Evolutionary conservation across 2,329 filamentous ascomycete genomes (phyloP), one percentile per base, ranked within the genome.

Genomic region (Bipolaris zeicola): DNA sequence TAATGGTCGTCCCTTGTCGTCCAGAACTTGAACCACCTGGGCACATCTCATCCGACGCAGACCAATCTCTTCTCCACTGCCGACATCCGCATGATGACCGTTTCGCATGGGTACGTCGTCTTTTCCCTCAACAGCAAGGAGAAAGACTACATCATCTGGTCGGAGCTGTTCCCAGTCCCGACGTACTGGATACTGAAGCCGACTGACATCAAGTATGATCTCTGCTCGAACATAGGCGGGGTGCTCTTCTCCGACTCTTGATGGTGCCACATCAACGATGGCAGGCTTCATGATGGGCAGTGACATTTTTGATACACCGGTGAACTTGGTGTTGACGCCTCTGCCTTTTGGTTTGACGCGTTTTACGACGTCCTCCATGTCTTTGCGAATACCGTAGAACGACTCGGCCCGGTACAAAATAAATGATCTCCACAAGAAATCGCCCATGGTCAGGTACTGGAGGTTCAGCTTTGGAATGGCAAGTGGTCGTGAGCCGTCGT

Each of bases 361-460:
- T 69, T 90, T 90, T 48, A 98, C 73, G 6, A 89, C 87, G 45
- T 91, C 86, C 72, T 96, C 92, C 55, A 99, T 87, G 72, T 99
- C 92, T 69, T 92, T 94, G 43, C 92, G 87, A 57, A 99, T 94
- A 58, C 92, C 91, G 74, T 96, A 98, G 73, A 98, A 97, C 0
- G 94, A 86, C 75, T 99, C 95, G 56, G 89, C 90, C 38, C 94
- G 87, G 73, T 96, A 95, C 7, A 99, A 81, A 13, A 96, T 83
- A 68, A 98, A 89, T 0, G 94, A 92, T 60, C 96, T 86, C 92
- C 93, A 99, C n/a, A 99, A 79, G 67, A 99, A 99, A 75, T 99
- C 95, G 2, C 92, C 92, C 48, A 96, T 87, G 2, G 93, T 96
- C 13, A 99, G 82, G 76, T 99, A 99, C 71, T 99, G 95, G 26